These are phyloP conservation scores for Parietaria judaica DNA, from an alignment of 306 rosid species.

Conservation along the genomic window DNA sequence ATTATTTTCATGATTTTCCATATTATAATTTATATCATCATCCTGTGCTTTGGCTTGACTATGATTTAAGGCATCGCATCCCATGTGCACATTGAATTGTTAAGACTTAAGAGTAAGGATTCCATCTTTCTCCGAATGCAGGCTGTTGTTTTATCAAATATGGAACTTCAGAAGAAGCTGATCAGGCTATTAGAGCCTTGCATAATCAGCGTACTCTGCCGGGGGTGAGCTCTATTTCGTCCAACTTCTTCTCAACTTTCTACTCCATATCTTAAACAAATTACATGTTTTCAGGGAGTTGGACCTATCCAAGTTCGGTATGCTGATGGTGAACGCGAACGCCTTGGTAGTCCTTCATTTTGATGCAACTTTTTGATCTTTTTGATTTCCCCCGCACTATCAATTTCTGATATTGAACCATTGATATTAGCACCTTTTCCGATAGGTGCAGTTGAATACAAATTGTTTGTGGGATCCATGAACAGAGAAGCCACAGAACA, in stretches of 20 bases:
- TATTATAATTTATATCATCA: no score
- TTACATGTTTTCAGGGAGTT: conserved; percentile 49
- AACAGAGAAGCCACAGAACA: conserved; percentile 77
- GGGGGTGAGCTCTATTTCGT: conserved; percentile 61
- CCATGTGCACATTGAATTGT: conserved; percentile 6
- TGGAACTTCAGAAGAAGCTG: conserved; percentile 92
- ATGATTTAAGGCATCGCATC: conserved; percentile 3
- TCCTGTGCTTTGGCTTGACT: no score
- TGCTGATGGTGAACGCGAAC: conserved; percentile 98
- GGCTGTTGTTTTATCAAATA: conserved; percentile 98
- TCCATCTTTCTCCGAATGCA: conserved; percentile 47
- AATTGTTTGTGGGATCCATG: conserved; percentile 91
- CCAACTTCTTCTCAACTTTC: conserved; percentile 3
- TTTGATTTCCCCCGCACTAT: conserved; percentile 1
- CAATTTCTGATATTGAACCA: background rate
- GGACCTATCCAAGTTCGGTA: conserved; percentile 98
- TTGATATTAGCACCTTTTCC: conserved; percentile 23
- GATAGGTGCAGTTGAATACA: conserved; percentile 93
- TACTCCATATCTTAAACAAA: conserved; percentile 19
- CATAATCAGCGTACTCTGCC: conserved; percentile 94
- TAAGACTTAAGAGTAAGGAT: conserved; percentile 20
- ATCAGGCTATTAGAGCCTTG: conserved; percentile 79
- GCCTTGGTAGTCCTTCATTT: conserved; percentile 64
- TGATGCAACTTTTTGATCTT: conserved; percentile 10
- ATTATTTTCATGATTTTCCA: no score